phyloP scores from a whole-genome alignment of 805 yeast genomes.

The Metschnikowia vanudenii region DNA sequence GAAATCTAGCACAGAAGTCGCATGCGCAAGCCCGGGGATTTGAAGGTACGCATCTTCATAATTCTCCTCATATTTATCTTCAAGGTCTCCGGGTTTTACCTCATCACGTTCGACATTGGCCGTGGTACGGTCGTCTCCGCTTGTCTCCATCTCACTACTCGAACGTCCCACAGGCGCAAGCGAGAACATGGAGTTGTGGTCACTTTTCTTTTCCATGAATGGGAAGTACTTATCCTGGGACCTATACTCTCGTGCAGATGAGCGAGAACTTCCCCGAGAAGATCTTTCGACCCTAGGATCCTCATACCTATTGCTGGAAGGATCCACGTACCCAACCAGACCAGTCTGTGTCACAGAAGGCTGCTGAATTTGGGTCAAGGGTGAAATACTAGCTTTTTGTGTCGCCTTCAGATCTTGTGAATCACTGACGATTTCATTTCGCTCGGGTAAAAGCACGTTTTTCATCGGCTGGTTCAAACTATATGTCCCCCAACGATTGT shows the following conservation, averaged over 20 bases:
- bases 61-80: background rate
- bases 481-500: constrained; percentile 7
- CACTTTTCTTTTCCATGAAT: background rate
- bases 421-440: background rate
- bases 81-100: constrained; percentile 5
- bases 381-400: constrained; percentile 12
- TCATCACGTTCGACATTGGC: too few species aligned
- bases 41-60: constrained; percentile 6
- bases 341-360: background rate
- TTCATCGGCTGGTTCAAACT: constrained; percentile 2
- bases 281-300: background rate
- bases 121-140: constrained; percentile 16
- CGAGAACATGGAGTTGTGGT: constrained; percentile 7
- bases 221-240: background rate
- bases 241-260: background rate
- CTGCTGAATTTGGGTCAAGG: constrained; percentile 12
- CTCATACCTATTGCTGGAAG: background rate
- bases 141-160: constrained; percentile 27
- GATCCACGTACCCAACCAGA: background rate
- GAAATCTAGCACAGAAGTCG: constrained; percentile 12
- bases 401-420: background rate
- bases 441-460: background rate
- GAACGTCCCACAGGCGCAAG: constrained; percentile 12
- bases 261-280: constrained; percentile 1
- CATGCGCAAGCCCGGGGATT: constrained; percentile 6